Conservation (phyloP, 768 basidiomycete genomes). For the Naematelia encephala region DNA sequence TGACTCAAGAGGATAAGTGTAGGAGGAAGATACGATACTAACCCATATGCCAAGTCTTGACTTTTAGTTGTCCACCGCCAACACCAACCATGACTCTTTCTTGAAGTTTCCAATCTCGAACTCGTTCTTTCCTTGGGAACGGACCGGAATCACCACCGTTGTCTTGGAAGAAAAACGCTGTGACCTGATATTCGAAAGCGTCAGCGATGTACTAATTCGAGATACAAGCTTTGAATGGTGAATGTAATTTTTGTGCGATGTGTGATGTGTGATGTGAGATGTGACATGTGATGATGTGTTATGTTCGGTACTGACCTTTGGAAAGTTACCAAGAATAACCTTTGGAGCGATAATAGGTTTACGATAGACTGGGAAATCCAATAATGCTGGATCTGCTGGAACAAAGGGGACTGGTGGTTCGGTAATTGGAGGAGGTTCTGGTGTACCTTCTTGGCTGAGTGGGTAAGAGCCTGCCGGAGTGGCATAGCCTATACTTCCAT, state of each 20-base stretch:
- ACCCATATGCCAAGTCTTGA: conserved; percentile 36
- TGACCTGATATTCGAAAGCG: conserved; percentile 20
- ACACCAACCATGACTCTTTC: conserved; percentile 24
- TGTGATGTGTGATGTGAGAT: too few relatives aligned
- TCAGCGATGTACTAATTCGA: neutral
- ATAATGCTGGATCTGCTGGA: conserved; percentile 23
- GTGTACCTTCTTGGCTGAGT: neutral
- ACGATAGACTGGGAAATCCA: conserved; percentile 36
- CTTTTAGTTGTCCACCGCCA: conserved; percentile 34
- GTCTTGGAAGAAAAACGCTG: conserved; percentile 30
- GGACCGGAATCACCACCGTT: conserved; percentile 35
- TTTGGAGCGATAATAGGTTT: conserved; percentile 40
- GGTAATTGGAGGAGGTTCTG: conserved; percentile 5
- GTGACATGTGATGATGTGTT: neutral
- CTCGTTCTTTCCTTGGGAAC: conserved; percentile 39
- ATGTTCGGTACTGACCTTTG: conserved; percentile 40
- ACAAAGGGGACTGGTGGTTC: conserved; percentile 30
- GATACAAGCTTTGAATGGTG: neutral
- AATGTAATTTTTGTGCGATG: too few relatives aligned
- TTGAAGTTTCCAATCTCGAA: conserved; percentile 23
- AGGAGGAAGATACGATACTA: conserved; percentile 6
- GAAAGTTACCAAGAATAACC: conserved; percentile 30
- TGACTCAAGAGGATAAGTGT: neutral
- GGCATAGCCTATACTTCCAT: neutral
- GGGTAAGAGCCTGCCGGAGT: conserved; percentile 10